These are phyloP conservation scores for Cnidoscolus chayamansa DNA, from an alignment of 441 rosid species.

Conservation along the genomic window DNA sequence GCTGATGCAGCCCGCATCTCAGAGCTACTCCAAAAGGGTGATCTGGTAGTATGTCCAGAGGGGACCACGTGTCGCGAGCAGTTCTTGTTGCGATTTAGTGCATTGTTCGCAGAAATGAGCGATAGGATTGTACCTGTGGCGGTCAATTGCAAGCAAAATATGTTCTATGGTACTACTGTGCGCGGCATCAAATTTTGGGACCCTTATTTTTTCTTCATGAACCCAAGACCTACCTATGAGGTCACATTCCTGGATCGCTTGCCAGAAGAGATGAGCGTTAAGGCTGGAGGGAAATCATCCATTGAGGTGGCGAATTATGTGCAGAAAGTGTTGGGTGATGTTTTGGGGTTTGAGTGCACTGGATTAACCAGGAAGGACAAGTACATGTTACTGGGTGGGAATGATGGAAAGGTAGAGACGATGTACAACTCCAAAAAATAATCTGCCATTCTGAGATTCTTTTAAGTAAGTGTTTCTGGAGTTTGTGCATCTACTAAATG, in stretches of 20 bases:
- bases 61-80: slow-evolving; percentile 93
- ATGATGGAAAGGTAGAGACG: slow-evolving; percentile 93
- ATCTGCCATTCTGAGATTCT: background rate
- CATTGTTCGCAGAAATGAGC: slow-evolving; percentile 88
- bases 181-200: slow-evolving; percentile 98
- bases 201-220: slow-evolving; percentile 92
- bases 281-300: slow-evolving; percentile 77
- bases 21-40: slow-evolving; percentile 71
- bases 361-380: slow-evolving; percentile 85
- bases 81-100: slow-evolving; percentile 80
- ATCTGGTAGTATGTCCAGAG: slow-evolving; percentile 91
- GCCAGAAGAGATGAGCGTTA: slow-evolving; percentile 77
- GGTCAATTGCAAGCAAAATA: slow-evolving; percentile 72
- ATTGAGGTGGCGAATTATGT: slow-evolving; percentile 92
- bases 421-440: slow-evolving; percentile 51
- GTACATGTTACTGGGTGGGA: slow-evolving; percentile 85
- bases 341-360: slow-evolving; percentile 77
- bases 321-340: slow-evolving; percentile 75
- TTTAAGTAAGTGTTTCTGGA: background rate
- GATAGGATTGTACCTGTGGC: slow-evolving; percentile 97
- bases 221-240: slow-evolving; percentile 87
- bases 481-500: background rate
- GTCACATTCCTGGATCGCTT: slow-evolving; percentile 78
- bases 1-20: slow-evolving; percentile 85
- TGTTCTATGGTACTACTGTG: slow-evolving; percentile 89